phyloP scores from a whole-genome alignment of 2,329 filamentous ascomycete genomes.

The Aspergillus ochraceus region DNA sequence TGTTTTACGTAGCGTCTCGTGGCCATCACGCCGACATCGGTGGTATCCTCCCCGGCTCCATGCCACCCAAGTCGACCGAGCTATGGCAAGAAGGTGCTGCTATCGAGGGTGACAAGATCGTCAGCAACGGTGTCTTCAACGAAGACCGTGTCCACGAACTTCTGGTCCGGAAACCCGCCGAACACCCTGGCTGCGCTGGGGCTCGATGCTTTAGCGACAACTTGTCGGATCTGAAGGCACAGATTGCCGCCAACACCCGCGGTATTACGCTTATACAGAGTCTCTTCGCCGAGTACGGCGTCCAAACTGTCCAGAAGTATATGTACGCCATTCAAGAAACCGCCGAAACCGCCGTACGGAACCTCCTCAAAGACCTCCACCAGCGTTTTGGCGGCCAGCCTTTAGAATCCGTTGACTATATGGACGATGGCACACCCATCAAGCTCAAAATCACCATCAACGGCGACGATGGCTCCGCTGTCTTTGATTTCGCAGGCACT shows the following conservation, averaged over 20 bases:
- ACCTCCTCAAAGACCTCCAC: constrained; percentile 70
- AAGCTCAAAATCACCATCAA: constrained; percentile 74
- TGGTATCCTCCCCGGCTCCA: constrained; percentile 76
- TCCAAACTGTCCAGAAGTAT: constrained; percentile 76
- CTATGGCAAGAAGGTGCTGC: constrained; percentile 51
- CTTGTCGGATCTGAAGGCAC: constrained; percentile 81
- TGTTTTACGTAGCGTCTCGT: constrained; percentile 79
- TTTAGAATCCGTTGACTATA: constrained; percentile 75
- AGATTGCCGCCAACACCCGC: constrained; percentile 83
- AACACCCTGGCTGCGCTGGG: constrained; percentile 73
- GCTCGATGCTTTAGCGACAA: constrained; percentile 80
- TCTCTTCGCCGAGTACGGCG: constrained; percentile 75
- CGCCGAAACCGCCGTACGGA: constrained; percentile 72
- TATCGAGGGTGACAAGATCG: constrained; percentile 59
- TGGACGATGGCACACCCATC: constrained; percentile 84
- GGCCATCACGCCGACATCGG: constrained; percentile 85
- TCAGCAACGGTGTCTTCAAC: constrained; percentile 74
- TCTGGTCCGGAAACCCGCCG: constrained; percentile 70
- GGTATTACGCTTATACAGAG: constrained; percentile 75
- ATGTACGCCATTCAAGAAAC: constrained; percentile 82
- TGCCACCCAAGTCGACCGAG: constrained; percentile 63
- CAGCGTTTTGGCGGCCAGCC: constrained; percentile 67
- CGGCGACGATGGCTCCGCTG: constrained; percentile 68
- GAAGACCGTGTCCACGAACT: constrained; percentile 73
- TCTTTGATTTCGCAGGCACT: constrained; percentile 77